A percentile compares a stretch with the other conserved stretches of the same genome.
These are phyloP conservation scores for Amauroascus verrucosus DNA, from an alignment of 2,329 filamentous ascomycete genomes.

Conservation along the genomic window DNA sequence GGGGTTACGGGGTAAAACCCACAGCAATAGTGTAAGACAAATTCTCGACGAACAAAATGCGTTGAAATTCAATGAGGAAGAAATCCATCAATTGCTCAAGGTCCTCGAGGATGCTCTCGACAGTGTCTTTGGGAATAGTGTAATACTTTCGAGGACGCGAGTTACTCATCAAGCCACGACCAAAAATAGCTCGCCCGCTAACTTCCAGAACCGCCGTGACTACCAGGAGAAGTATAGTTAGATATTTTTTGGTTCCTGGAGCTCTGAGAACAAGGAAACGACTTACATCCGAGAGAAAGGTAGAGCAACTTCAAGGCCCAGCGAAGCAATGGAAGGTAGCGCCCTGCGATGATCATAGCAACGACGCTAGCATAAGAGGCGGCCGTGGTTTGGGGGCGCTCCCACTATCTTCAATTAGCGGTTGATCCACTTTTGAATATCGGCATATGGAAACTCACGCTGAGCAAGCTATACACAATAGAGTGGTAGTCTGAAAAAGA, in stretches of 20 bases:
- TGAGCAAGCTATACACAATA: constrained; percentile 55
- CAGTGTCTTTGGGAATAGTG: constrained; percentile 53
- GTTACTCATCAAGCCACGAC: constrained; percentile 50
- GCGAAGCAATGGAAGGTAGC: constrained; percentile 53
- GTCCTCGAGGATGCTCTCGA: constrained; percentile 52
- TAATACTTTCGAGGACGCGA: constrained; percentile 57
- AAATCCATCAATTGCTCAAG: constrained; percentile 57
- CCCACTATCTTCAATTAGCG: constrained; percentile 40
- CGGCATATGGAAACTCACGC: constrained; percentile 35
- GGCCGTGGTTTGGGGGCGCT: constrained; percentile 54
- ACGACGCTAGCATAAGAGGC: constrained; percentile 49
- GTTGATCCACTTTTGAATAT: not conserved
- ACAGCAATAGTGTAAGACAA: constrained; percentile 50
- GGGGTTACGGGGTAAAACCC: constrained; percentile 29
- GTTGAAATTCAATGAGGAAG: constrained; percentile 58
- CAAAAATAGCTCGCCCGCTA: constrained; percentile 45
- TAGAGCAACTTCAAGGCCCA: constrained; percentile 53
- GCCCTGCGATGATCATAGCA: constrained; percentile 51
- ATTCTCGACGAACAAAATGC: constrained; percentile 57
- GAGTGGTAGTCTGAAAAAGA: constrained; percentile 50
- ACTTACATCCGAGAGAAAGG: constrained; percentile 48
- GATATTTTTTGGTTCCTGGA: not conserved
- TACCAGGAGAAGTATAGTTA: constrained; percentile 19
- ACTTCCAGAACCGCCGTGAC: constrained; percentile 50
- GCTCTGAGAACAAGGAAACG: not conserved